Evolutionary conservation across 768 basidiomycete species (phyloP), one percentile per base, ranked within the genome.

Genomic region (Cystobasidium ongulense): DNA sequence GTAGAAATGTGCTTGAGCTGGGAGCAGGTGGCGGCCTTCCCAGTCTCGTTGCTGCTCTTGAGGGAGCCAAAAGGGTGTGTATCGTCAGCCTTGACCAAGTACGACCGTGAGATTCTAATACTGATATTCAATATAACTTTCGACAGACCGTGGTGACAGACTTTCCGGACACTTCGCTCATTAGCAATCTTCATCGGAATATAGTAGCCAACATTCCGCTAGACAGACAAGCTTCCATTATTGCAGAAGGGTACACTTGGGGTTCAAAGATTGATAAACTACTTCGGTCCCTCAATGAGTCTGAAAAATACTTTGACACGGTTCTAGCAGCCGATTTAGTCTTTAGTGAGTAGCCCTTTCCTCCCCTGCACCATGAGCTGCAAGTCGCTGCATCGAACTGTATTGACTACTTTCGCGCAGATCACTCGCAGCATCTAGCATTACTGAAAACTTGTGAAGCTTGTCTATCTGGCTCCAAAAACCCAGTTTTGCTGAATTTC

Each of bases 21-120:
- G 96, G 96, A 0, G 96, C 96, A 0, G 96, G 93, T 0, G 94
- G 91, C 0, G 95, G 88, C 1, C 83, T 98, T 5, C 96, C 96
- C 0, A 87, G 90, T 1, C 84, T 99, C 7, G 86, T 94, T 1
- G 83, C 88, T 0, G 86, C 85, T 0, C 85, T 88, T 46, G 88
- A 87, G 73, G 89, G 88, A 0, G 92, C 92, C 0, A 78, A 80
- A 46, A 86, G 85, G 79, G 92, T 90, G 23, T n/a, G 83, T 78
- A 1, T 33, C 8, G 66, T 1, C 76, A 27, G 33, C 38, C 41
- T 17, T n/a, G 21, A 23, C 72, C 8, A 36, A 15, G 11, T 64
- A 29, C 17, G 35, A 38, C 18, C n/a, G 11, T 8, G 8, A 57
- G 53, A 31, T 27, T 63, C 21, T 23, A 23, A 33, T 33, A 38